Conservation (phyloP, 345 rosid species). For the Orychophragmus violaceus region DNA sequence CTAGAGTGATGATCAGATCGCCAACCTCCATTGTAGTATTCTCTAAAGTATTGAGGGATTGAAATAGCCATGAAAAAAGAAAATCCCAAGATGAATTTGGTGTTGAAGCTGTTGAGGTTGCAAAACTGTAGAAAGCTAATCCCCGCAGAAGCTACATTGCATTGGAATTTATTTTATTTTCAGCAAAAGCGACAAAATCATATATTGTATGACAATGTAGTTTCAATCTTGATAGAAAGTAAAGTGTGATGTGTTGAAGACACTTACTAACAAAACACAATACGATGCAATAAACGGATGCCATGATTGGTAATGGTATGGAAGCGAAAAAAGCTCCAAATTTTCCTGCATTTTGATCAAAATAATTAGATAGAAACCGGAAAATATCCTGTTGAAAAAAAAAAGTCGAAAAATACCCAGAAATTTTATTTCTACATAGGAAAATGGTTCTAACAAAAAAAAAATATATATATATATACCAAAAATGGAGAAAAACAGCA, state of each 20-base stretch:
- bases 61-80: conserved; percentile 53
- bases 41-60: conserved; percentile 55
- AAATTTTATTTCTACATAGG: background rate
- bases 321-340: conserved; percentile 69
- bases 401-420: too few species aligned
- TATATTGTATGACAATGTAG: background rate
- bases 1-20: conserved; percentile 24
- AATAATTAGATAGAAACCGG: background rate
- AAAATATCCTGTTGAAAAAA: too few species aligned
- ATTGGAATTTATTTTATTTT: background rate
- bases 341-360: conserved; percentile 39
- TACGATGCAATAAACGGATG: conserved; percentile 49
- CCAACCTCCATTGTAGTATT: conserved; percentile 39
- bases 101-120: conserved; percentile 53
- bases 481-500: conserved; percentile 66
- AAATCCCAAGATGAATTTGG: conserved; percentile 52
- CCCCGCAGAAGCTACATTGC: conserved; percentile 45
- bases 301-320: conserved; percentile 54
- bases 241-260: background rate
- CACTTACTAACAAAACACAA: conserved; percentile 54
- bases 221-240: background rate
- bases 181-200: background rate
- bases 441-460: background rate
- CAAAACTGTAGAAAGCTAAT: conserved; percentile 54
- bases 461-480: conserved; percentile 40